Evolutionary conservation across 2,329 filamentous ascomycete genomes (phyloP), one percentile per base, ranked within the genome.

Genomic region (Cladophialophora bantiana): DNA sequence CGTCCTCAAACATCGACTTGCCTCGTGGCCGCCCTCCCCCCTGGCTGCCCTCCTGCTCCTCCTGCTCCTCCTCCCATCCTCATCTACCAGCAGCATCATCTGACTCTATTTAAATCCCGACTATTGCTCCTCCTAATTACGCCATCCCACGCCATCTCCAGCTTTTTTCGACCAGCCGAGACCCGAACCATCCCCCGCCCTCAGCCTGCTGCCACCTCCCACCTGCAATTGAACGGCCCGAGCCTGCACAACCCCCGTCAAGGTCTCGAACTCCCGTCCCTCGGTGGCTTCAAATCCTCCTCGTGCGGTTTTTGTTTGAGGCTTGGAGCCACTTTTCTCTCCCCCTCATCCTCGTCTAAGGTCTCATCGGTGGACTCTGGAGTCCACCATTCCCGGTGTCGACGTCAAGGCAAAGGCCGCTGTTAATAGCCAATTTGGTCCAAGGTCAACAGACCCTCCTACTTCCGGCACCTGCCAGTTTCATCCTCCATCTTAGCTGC

Each of bases 81-180:
- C 57, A 36, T 42, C 36, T 13, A 18, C 32, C 1, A 57, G 6
- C 32, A 57, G 55, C 55, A 57, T 57, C 55, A 57, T 57, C 59
- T 53, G 59, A 61, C 59, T 61, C 34, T 45, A 20, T 50, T 42
- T 53, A 12, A 61, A 54, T 36, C 31, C 42, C 42, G 35, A 55
- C 60, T 62, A 56, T 62, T 62, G 60, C 52, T 56, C 50, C 50
- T 52, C 60, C 52, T 62, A 54, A 50, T 62, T 56, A 55, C 60
- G 60, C 60, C 60, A 62, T 62, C 36, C 50, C 50, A 62, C 60
- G 52, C 60, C 60, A 62, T 61, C 59, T 61, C 59, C 59, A 61
- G 59, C 45, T 61, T 61, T 61, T 61, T 35, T 38, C 45, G 34
- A 35, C 45, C 59, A 53, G 40, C 59, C 57, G 57, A 59, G 57